A percentile compares a stretch with the other conserved stretches of the same genome.
phyloP scores from a whole-genome alignment of 805 yeast species.

The Candida tallmaniae region DNA sequence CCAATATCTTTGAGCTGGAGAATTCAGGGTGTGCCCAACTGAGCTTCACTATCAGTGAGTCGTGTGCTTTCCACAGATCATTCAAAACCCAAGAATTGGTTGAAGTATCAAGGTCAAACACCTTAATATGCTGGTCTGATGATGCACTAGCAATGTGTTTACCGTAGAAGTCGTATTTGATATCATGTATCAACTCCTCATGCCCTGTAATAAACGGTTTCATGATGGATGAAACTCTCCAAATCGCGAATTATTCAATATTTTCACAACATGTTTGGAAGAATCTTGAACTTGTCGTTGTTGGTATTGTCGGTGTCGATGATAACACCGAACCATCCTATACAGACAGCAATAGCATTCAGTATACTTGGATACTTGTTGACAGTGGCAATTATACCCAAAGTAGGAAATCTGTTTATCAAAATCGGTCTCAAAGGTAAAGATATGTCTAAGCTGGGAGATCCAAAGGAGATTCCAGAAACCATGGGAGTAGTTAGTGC shows the following conservation, averaged over 20 bases:
- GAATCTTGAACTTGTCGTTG: conserved; percentile 2
- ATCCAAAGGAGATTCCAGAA: conserved; percentile 67
- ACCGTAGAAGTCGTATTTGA: conserved; percentile 91
- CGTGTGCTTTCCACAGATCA: conserved; percentile 96
- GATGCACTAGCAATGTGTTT: conserved; percentile 90
- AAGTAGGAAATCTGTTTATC: conserved; percentile 60
- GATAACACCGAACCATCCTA: conserved; percentile 41
- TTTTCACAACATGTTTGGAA: neutral
- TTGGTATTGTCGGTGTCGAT: conserved; percentile 17
- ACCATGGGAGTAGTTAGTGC: conserved; percentile 90
- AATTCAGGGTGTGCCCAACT: conserved; percentile 95
- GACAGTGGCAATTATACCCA: conserved; percentile 63
- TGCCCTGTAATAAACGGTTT: conserved; percentile 86
- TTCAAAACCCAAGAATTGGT: conserved; percentile 75
- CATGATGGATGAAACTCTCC: conserved; percentile 18
- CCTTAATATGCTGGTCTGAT: conserved; percentile 89
- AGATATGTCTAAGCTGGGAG: conserved; percentile 77
- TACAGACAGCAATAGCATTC: conserved; percentile 62
- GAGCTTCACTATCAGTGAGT: conserved; percentile 74
- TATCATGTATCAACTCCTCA: conserved; percentile 87
- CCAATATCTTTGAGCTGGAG: conserved; percentile 67
- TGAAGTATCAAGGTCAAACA: conserved; percentile 68
- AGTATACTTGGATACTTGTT: conserved; percentile 60
- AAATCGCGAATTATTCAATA: neutral
- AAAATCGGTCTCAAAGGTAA: conserved; percentile 80